Evolutionary conservation across 2,329 filamentous ascomycete genomes (phyloP).

Genomic region (Aschersonia sp.): DNA sequence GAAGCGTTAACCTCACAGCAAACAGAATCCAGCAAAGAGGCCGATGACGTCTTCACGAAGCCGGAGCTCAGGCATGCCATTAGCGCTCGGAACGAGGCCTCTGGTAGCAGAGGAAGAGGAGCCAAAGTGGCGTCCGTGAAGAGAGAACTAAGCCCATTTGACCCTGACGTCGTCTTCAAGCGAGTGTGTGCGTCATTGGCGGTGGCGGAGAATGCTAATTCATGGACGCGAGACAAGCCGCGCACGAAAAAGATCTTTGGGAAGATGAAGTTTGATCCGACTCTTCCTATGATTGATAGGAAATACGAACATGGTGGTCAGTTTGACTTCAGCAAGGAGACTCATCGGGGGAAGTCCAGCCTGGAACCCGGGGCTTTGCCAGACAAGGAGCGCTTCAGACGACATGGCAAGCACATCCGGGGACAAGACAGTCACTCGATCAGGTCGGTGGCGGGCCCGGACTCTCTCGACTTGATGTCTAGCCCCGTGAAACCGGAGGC

Average conservation of each 20-base stretch:
- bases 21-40: constrained; percentile 9
- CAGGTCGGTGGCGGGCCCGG: constrained; percentile 12
- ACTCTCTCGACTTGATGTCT: constrained; percentile 10
- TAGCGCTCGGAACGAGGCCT: constrained; percentile 33
- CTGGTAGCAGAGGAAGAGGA: constrained; percentile 14
- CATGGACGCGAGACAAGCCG: constrained; percentile 8
- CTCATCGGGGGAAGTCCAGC: constrained; percentile 14
- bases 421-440: constrained; percentile 12
- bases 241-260: constrained; percentile 36
- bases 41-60: constrained; percentile 35
- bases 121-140: constrained; percentile 24
- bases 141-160: constrained; percentile 41
- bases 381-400: constrained; percentile 32
- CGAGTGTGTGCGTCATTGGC: constrained; percentile 34
- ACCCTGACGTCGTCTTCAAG: constrained; percentile 43
- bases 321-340: constrained; percentile 29
- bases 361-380: constrained; percentile 21
- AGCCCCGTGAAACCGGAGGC: constrained; percentile 24
- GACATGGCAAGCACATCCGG: constrained; percentile 27
- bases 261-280: constrained; percentile 38
- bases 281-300: constrained; percentile 37
- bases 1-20: too few relatives aligned
- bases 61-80: constrained; percentile 44
- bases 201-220: constrained; percentile 8
- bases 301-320: constrained; percentile 44